A percentile compares a stretch with the other conserved stretches of the same genome.
phyloP scores from a whole-genome alignment of 2,329 filamentous ascomycete genomes.

The Lasiodiplodia citricola region DNA sequence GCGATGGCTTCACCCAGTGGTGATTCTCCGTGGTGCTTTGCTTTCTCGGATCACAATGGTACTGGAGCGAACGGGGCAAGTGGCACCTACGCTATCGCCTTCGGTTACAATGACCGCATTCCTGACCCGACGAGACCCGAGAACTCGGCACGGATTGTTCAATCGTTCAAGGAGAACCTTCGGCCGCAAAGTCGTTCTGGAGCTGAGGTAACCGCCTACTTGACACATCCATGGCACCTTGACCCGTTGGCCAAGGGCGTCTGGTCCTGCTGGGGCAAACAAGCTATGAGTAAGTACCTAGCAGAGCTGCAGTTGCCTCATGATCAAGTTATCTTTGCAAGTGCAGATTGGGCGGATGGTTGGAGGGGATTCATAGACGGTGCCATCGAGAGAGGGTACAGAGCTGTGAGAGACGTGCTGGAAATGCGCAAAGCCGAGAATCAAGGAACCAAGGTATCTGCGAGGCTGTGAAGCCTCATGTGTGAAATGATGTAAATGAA shows the following conservation, averaged over 20 bases:
- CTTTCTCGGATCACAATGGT: conserved; percentile 25
- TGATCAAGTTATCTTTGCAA: conserved; percentile 39
- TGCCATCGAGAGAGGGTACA: conserved; percentile 40
- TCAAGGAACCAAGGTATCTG: not conserved
- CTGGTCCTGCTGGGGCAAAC: conserved; percentile 34
- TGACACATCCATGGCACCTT: conserved; percentile 38
- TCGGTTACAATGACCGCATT: conserved; percentile 23
- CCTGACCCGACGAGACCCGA: conserved; percentile 12
- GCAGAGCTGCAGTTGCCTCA: conserved; percentile 35
- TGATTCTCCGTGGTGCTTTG: conserved; percentile 22
- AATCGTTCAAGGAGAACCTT: conserved; percentile 15
- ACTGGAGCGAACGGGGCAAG: not conserved
- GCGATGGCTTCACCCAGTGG: conserved; percentile 9
- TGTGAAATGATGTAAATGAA: not conserved
- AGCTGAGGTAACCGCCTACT: conserved; percentile 20
- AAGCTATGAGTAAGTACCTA: conserved; percentile 31
- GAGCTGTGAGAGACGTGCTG: not conserved
- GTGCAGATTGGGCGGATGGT: conserved; percentile 42
- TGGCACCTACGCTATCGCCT: conserved; percentile 25
- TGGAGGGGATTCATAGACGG: conserved; percentile 46
- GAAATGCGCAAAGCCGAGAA: not conserved
- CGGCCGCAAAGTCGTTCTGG: conserved; percentile 3
- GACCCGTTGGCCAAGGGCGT: conserved; percentile 38
- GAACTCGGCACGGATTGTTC: conserved; percentile 15
- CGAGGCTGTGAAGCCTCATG: not conserved